Conservation (phyloP, 441 rosid genomes). For the Metrosideros polymorpha region DNA sequence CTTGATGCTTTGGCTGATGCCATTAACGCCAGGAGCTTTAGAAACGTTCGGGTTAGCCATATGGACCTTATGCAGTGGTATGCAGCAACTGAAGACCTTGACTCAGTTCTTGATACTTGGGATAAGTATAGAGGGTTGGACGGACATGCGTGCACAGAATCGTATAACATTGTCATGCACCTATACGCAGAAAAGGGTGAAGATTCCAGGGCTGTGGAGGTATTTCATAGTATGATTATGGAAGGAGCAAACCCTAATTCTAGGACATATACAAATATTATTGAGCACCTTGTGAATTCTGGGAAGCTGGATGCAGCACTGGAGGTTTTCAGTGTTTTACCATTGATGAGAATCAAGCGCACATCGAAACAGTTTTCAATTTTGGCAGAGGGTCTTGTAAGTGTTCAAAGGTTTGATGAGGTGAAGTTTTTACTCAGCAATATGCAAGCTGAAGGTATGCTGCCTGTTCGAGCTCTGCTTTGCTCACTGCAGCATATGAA, state of each 20-base stretch:
- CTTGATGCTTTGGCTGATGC: constrained; percentile 39
- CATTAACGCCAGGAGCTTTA: constrained; percentile 36
- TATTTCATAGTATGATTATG: constrained; percentile 42
- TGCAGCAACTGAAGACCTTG: constrained; percentile 36
- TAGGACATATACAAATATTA: constrained; percentile 70
- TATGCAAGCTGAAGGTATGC: constrained; percentile 61
- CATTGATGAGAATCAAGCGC: constrained; percentile 71
- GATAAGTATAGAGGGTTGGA: constrained; percentile 33
- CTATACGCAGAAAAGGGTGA: constrained; percentile 31
- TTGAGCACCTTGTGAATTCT: constrained; percentile 53
- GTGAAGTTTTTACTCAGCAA: constrained; percentile 49
- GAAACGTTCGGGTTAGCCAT: constrained; percentile 35
- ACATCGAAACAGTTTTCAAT: constrained; percentile 57
- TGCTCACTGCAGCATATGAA: constrained; percentile 43
- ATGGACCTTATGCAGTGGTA: constrained; percentile 75
- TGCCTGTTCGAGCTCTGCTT: constrained; percentile 51
- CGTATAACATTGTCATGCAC: constrained; percentile 56
- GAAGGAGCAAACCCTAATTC: constrained; percentile 78
- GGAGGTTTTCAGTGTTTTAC: constrained; percentile 50
- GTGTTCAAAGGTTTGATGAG: constrained; percentile 31
- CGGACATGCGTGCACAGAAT: constrained; percentile 49
- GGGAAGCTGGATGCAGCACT: constrained; percentile 57
- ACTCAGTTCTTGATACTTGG: constrained; percentile 52
- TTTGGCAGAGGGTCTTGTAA: constrained; percentile 45
- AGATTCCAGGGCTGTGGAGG: constrained; percentile 38